phyloP scores from a whole-genome alignment of 805 yeast species.

The Candida vaughaniae region DNA sequence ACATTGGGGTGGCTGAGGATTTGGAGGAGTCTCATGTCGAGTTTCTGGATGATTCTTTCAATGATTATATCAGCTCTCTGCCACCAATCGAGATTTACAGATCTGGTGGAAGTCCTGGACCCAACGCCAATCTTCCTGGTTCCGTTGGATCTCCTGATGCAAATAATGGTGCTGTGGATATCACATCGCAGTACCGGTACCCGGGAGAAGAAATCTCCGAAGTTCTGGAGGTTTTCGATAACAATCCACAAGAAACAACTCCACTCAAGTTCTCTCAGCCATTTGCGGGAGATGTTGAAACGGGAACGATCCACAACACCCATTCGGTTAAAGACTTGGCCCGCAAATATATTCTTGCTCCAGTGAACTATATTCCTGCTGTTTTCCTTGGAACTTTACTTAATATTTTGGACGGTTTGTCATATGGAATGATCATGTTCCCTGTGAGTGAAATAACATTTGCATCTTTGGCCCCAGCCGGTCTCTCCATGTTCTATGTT shows the following conservation, averaged over 20 bases:
- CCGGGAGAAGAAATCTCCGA: not conserved
- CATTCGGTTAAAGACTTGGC: not conserved
- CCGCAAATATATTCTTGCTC: constrained; percentile 25
- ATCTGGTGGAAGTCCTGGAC: not conserved
- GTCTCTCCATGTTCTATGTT: constrained; percentile 90
- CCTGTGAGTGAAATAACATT: constrained; percentile 84
- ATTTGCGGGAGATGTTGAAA: not conserved
- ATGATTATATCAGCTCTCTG: constrained; percentile 12
- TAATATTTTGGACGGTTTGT: constrained; percentile 87
- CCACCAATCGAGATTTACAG: constrained; percentile 23
- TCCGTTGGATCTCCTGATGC: not conserved
- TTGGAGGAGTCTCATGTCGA: constrained; percentile 2
- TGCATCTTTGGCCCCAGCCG: constrained; percentile 78
- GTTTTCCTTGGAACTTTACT: constrained; percentile 81
- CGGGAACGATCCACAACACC: not conserved
- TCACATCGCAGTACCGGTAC: not conserved
- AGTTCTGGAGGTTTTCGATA: too few relatives aligned
- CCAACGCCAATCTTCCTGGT: not conserved
- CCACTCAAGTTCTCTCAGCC: not conserved
- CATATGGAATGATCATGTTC: constrained; percentile 97
- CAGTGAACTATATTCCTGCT: constrained; percentile 63
- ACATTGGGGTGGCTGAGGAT: constrained; percentile 50
- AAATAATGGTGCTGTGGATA: not conserved
- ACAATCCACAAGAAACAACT: not conserved
- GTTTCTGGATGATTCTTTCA: constrained; percentile 3